These are phyloP conservation scores for Coemansia sp. DNA, from an alignment of 192 early-diverging fungal genomes.

Conservation along the genomic window DNA sequence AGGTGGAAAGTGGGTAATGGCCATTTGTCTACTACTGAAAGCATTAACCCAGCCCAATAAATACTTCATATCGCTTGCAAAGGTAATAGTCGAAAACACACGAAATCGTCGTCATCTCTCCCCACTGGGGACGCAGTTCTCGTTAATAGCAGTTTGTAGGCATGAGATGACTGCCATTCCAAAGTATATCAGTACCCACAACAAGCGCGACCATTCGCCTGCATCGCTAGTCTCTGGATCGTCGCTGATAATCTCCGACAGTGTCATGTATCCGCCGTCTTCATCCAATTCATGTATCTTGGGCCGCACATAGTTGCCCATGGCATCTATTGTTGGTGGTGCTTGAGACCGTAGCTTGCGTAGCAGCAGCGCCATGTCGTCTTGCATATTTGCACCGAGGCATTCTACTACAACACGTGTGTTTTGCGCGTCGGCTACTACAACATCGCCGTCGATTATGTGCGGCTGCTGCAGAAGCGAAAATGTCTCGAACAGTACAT, in stretches of 20 bases:
- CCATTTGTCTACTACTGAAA: too few relatives aligned
- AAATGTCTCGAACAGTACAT: constrained; percentile 43
- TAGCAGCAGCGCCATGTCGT: constrained; percentile 43
- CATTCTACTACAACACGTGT: constrained; percentile 38
- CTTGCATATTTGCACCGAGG: constrained; percentile 45
- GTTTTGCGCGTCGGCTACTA: constrained; percentile 26
- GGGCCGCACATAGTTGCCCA: not conserved
- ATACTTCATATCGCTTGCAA: too few relatives aligned
- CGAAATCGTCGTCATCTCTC: too few relatives aligned
- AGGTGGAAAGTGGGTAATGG: too few relatives aligned
- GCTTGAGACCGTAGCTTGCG: constrained; percentile 20
- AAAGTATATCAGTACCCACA: constrained; percentile 11
- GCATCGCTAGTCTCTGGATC: constrained; percentile 42
- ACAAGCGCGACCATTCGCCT: constrained; percentile 27
- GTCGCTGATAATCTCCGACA: constrained; percentile 38
- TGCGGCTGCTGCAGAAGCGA: constrained; percentile 39
- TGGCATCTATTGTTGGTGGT: not conserved
- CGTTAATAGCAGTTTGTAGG: not conserved
- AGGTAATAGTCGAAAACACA: too few relatives aligned
- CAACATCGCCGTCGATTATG: constrained; percentile 33
- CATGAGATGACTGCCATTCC: not conserved
- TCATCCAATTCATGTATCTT: constrained; percentile 24
- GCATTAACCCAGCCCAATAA: too few relatives aligned
- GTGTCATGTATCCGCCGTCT: constrained; percentile 41
- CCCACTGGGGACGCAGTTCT: too few relatives aligned